Conservation (phyloP, 768 basidiomycete genomes). For the Amanita molliuscula region DNA sequence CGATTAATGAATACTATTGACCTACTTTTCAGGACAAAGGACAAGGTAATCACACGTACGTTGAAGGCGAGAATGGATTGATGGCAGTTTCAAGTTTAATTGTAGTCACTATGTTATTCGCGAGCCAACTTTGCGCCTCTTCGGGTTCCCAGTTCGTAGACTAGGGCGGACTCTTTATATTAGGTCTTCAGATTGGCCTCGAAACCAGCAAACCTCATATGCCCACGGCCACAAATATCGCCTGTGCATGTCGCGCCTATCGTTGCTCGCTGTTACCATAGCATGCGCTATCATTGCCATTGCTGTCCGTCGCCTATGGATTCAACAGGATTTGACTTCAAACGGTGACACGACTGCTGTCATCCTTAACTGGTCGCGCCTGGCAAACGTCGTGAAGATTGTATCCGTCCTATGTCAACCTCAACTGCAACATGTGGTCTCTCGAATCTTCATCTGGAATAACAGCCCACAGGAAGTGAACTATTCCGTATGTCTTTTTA, state of each 20-base stretch:
- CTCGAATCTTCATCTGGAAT: constrained; percentile 51
- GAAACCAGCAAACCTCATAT: no score
- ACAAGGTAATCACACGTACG: constrained; percentile 71
- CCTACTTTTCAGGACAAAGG: constrained; percentile 45
- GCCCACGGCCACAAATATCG: no score
- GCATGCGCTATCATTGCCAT: constrained; percentile 2
- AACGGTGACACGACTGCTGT: constrained; percentile 42
- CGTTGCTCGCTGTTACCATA: background rate
- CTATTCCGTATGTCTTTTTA: constrained; percentile 25
- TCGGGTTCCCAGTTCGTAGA: no score
- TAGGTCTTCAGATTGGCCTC: no score
- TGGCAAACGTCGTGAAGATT: constrained; percentile 50
- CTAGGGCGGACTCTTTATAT: no score
- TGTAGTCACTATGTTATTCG: background rate
- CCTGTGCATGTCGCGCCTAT: background rate
- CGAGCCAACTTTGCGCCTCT: no score
- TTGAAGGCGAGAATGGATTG: constrained; percentile 91
- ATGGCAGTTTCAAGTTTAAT: constrained; percentile 10
- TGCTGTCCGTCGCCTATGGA: background rate
- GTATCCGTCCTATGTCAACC: constrained; percentile 38
- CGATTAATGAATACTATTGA: constrained; percentile 4
- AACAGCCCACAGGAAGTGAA: constrained; percentile 37
- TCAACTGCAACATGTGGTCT: constrained; percentile 33
- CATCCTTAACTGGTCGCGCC: constrained; percentile 59
- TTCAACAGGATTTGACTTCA: background rate